Percentiles rank a stretch among this genome's conserved stretches.
phyloP scores from a whole-genome alignment of 257 asterid species.

The Solanum clarkiae region DNA sequence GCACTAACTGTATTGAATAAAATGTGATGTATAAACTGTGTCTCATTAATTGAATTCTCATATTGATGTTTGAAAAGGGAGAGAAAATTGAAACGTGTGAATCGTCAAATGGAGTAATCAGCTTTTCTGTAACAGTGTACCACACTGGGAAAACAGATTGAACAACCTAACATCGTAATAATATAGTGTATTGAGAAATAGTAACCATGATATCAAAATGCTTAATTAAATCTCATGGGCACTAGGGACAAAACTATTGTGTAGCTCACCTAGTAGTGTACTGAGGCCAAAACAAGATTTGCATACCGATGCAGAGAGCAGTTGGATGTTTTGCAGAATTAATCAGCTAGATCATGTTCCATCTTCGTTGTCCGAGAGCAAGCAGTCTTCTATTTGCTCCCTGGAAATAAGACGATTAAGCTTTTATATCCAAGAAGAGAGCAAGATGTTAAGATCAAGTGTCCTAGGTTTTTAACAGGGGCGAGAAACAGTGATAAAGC shows the following conservation, averaged over 20 bases:
- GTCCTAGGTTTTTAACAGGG: not conserved
- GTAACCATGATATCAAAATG: not conserved
- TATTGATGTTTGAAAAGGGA: not conserved
- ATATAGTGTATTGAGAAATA: not conserved
- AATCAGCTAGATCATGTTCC: slow-evolving; percentile 19
- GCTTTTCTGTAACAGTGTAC: not conserved
- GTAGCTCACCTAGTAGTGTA: not conserved
- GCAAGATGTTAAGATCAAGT: not conserved
- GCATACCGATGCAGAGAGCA: not conserved
- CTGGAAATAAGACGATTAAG: slow-evolving; percentile 11
- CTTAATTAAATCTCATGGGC: not conserved
- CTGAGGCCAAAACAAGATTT: not conserved
- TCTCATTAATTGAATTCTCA: not conserved
- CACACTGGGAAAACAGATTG: not conserved
- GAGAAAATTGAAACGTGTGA: not conserved
- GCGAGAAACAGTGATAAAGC: not conserved
- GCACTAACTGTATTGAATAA: not conserved
- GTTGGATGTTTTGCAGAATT: not conserved
- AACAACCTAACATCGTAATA: not conserved
- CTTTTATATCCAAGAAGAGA: not conserved
- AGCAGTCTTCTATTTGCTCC: slow-evolving; percentile 64
- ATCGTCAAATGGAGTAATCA: not conserved
- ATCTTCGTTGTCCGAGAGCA: slow-evolving; percentile 58
- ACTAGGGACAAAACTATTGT: not conserved
- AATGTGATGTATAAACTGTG: not conserved